These are phyloP conservation scores for Aspergillus arachidicola DNA, from an alignment of 2,329 filamentous ascomycete genomes.

Conservation along the genomic window DNA sequence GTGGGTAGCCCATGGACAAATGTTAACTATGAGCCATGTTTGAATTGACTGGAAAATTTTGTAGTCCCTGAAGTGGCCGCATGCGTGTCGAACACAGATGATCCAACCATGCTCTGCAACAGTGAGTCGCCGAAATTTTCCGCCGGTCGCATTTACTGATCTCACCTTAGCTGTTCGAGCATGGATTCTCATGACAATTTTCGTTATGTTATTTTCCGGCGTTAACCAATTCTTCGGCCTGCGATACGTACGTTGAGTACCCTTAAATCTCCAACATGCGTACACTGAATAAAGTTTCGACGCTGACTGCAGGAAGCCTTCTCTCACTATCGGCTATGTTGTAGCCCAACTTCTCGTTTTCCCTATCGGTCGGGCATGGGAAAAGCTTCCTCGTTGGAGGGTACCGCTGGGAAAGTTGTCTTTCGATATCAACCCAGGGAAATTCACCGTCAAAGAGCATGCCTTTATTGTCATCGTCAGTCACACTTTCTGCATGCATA, in stretches of 20 bases:
- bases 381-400: constrained; percentile 27
- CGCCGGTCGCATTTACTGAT: neutral
- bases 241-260: constrained; percentile 23
- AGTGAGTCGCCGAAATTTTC: constrained; percentile 23
- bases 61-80: constrained; percentile 42
- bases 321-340: constrained; percentile 26
- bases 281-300: neutral
- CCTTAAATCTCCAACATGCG: neutral
- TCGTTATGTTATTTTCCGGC: constrained; percentile 28
- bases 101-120: constrained; percentile 34
- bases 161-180: constrained; percentile 29
- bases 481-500: neutral
- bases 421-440: constrained; percentile 26
- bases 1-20: constrained; percentile 21
- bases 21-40: neutral
- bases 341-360: constrained; percentile 26
- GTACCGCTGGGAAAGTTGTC: constrained; percentile 22
- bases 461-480: constrained; percentile 28
- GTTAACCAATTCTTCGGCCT: constrained; percentile 30
- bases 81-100: constrained; percentile 40
- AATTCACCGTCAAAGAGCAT: constrained; percentile 27
- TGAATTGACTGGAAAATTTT: constrained; percentile 1
- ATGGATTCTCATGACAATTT: constrained; percentile 31
- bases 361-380: constrained; percentile 25
- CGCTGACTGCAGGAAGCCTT: constrained; percentile 15